Percentiles rank a stretch among this genome's conserved stretches.
Conservation (phyloP, 176 grass and related monocot genomes). For the Pontederia crassipes region DNA sequence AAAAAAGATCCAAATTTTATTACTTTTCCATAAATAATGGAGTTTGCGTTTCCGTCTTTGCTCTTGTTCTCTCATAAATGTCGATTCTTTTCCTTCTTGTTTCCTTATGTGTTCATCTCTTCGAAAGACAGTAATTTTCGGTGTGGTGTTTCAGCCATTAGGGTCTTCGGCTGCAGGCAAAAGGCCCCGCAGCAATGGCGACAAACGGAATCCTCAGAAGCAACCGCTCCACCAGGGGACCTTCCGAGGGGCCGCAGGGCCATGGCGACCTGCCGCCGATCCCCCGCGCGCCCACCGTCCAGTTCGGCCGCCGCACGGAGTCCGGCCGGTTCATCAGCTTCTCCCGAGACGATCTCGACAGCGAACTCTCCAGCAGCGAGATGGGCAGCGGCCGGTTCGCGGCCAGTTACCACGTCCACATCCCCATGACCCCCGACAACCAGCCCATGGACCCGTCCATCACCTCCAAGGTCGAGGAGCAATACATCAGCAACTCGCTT, state of each 20-base stretch:
- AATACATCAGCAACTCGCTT: slow-evolving; percentile 70
- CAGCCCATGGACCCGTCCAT: slow-evolving; percentile 42
- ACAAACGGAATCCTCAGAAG: slow-evolving; percentile 74
- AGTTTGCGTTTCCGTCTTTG: too few relatives aligned
- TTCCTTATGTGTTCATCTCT: too few relatives aligned
- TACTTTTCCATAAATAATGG: too few relatives aligned
- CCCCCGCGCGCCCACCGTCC: slow-evolving; percentile 43
- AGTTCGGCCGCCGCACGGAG: slow-evolving; percentile 68
- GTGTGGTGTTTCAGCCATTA: too few relatives aligned
- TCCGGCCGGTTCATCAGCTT: slow-evolving; percentile 96
- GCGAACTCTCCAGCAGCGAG: slow-evolving; percentile 78
- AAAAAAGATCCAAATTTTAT: too few relatives aligned
- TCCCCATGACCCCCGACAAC: slow-evolving; percentile 95
- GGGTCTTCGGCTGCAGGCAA: neutral
- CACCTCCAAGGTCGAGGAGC: slow-evolving; percentile 34
- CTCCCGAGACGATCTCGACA: slow-evolving; percentile 90
- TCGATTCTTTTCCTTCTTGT: neutral
- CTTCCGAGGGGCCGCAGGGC: slow-evolving; percentile 12
- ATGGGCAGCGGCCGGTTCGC: slow-evolving; percentile 84
- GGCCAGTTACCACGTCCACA: slow-evolving; percentile 80
- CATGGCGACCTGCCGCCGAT: slow-evolving; percentile 49
- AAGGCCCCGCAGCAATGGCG: slow-evolving; percentile 30
- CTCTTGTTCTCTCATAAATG: neutral
- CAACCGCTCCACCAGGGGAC: slow-evolving; percentile 31
- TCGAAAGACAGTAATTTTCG: too few relatives aligned